Evolutionary conservation across 441 rosid species (phyloP), one percentile per base, ranked within the genome.

Genomic region (Kokia cookei): DNA sequence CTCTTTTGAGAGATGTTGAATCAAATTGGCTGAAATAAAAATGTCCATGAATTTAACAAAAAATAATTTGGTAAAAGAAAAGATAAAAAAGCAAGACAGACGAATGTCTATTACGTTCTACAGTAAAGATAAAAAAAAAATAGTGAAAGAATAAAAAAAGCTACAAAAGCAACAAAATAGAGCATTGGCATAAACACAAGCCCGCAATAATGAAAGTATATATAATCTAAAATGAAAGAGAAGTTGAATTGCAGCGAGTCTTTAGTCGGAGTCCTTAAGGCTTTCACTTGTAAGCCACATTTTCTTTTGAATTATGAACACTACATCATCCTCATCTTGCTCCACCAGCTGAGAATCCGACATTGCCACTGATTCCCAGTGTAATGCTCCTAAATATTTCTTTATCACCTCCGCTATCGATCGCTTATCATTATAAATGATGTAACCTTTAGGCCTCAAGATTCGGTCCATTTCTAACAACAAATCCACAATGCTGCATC

Each of bases 381-480:
- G 98, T 77, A 96, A 76, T 66, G 96, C 98, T 43, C 75, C 64
- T 43, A 91, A 10, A 77, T 91, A 87, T 82, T 86, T 92, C 91
- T 89, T 92, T 70, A 94, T 73, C 19, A 80, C 87, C 65, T 87
- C 98, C n/a, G 91, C 82, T 61, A 84, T 83, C 0, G 88, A 62
- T 79, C 78, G 82, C 64, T 90, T 92, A 84, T 96, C 98, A 48
- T 91, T 82, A 78, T 94, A 73, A 81, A 96, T 88, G 61, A 89
- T 51, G 77, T 92, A 91, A 62, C 99, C 98, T 0, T 82, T 91
- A 0, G 98, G 98, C 85, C 99, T 88, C 67, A 96, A 89, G 48
- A 96, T 87, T 62, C 98, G 88, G 81, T 96, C 99, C 93, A 94
- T 89, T 87, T 96, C 98, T 0, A 92, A 48, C 29, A 94, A 80